These are phyloP conservation scores for Diplocarpon mali DNA, from an alignment of 2,329 filamentous ascomycete species.

Conservation along the genomic window DNA sequence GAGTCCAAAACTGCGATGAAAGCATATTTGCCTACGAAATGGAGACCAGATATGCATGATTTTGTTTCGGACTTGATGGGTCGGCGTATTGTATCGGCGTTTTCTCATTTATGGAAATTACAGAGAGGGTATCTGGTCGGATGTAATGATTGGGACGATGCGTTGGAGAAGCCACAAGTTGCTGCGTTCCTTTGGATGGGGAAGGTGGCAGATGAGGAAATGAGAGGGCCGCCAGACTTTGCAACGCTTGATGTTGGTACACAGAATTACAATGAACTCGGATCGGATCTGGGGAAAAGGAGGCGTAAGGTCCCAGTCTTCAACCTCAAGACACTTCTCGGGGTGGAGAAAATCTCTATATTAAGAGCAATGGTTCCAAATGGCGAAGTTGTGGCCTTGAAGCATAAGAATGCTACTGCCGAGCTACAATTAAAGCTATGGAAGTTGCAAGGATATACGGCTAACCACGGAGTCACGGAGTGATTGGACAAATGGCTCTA, in stretches of 20 bases:
- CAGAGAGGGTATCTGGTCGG: slow-evolving; percentile 33
- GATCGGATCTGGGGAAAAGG: slow-evolving; percentile 19
- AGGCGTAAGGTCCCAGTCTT: slow-evolving; percentile 37
- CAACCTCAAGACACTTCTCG: slow-evolving; percentile 41
- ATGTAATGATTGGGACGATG: slow-evolving; percentile 33
- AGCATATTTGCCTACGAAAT: slow-evolving; percentile 19
- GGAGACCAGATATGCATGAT: slow-evolving; percentile 45
- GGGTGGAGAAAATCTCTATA: slow-evolving; percentile 32
- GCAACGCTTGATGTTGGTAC: slow-evolving; percentile 34
- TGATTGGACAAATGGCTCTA: not conserved
- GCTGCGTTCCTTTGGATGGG: slow-evolving; percentile 22
- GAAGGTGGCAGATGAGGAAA: not conserved
- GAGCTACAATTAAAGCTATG: slow-evolving; percentile 41
- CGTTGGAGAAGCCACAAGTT: slow-evolving; percentile 28
- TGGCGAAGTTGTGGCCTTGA: slow-evolving; percentile 28
- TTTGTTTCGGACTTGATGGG: slow-evolving; percentile 42
- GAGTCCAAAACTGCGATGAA: slow-evolving; percentile 11
- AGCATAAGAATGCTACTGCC: slow-evolving; percentile 33
- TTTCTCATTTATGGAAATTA: slow-evolving; percentile 34
- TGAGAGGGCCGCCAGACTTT: slow-evolving; percentile 29
- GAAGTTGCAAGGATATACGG: slow-evolving; percentile 46
- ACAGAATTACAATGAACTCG: not conserved
- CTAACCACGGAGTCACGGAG: slow-evolving; percentile 1
- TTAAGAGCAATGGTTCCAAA: slow-evolving; percentile 27
- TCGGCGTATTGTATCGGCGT: slow-evolving; percentile 26